These are phyloP conservation scores for Triticum urartu DNA, from an alignment of 176 grass and related monocot species.

Conservation along the genomic window DNA sequence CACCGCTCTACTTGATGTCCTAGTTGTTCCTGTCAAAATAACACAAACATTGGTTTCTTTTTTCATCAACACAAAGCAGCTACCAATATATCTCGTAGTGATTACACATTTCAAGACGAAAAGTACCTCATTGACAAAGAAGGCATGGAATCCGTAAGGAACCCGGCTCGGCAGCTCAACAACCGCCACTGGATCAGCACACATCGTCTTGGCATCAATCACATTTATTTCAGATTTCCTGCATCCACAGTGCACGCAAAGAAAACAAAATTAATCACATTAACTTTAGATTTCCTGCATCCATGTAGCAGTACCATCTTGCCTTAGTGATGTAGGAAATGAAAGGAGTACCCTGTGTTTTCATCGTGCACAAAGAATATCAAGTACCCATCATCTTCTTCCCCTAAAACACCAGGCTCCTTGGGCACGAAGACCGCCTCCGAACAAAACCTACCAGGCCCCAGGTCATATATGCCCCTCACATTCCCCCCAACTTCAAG, in stretches of 20 bases:
- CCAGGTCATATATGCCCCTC: slow-evolving; percentile 69
- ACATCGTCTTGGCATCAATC: slow-evolving; percentile 93
- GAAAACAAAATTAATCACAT: background rate
- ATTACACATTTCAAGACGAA: background rate
- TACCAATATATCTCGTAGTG: background rate
- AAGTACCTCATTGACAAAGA: slow-evolving; percentile 78
- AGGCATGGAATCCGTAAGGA: slow-evolving; percentile 88
- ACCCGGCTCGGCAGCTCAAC: slow-evolving; percentile 72
- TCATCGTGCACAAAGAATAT: slow-evolving; percentile 90
- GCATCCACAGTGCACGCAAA: slow-evolving; percentile 3
- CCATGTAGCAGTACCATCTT: background rate
- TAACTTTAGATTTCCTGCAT: background rate
- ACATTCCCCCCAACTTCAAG: slow-evolving; percentile 87
- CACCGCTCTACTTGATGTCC: slow-evolving; percentile 20
- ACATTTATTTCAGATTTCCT: slow-evolving; percentile 86
- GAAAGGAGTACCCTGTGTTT: slow-evolving; percentile 67
- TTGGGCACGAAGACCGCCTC: slow-evolving; percentile 90
- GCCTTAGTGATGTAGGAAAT: background rate
- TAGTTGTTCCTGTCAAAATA: slow-evolving; percentile 39
- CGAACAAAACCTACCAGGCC: slow-evolving; percentile 68
- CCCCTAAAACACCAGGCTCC: slow-evolving; percentile 51
- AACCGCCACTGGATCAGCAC: slow-evolving; percentile 64
- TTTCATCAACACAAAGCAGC: background rate
- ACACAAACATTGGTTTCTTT: background rate
- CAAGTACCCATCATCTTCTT: slow-evolving; percentile 90